Evolutionary conservation across 805 yeast species (phyloP).

Genomic region (Metschnikowia continentalis): DNA sequence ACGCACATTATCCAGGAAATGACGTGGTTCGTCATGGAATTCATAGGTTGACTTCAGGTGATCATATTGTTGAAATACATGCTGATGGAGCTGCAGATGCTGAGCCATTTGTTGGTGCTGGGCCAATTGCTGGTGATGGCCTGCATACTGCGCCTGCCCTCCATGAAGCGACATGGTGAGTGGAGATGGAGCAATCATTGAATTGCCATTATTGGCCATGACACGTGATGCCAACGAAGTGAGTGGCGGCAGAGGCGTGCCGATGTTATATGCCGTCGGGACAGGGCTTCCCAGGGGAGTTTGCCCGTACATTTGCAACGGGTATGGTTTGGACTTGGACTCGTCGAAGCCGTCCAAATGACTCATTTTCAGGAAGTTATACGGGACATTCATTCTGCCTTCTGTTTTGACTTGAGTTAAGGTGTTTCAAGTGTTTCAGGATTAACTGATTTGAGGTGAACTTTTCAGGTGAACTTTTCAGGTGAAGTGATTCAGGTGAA

Average conservation of each 20-base stretch:
- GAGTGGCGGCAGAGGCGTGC: conserved; percentile 11
- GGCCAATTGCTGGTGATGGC: conserved; percentile 8
- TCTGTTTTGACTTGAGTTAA: too few relatives aligned
- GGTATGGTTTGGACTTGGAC: conserved; percentile 6
- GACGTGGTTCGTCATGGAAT: conserved; percentile 6
- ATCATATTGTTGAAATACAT: background rate
- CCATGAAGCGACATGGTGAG: conserved; percentile 9
- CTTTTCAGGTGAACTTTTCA: too few relatives aligned
- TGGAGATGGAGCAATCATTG: conserved; percentile 8
- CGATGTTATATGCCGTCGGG: conserved; percentile 5
- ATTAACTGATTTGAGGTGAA: too few relatives aligned
- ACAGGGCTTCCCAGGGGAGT: conserved; percentile 4
- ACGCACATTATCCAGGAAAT: conserved; percentile 5
- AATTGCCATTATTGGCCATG: conserved; percentile 5
- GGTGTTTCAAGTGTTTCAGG: too few relatives aligned
- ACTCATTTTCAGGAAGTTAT: conserved; percentile 5
- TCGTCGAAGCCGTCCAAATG: conserved; percentile 4
- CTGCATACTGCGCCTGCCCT: background rate
- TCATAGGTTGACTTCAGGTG: conserved; percentile 3
- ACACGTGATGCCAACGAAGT: conserved; percentile 9
- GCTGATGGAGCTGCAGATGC: background rate
- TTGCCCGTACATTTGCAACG: conserved; percentile 10
- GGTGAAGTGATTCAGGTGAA: too few relatives aligned
- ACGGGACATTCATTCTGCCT: conserved; percentile 6
- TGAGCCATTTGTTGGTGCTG: conserved; percentile 6